Conservation (phyloP, 805 yeast genomes). For the Ogataea pignaliae region DNA sequence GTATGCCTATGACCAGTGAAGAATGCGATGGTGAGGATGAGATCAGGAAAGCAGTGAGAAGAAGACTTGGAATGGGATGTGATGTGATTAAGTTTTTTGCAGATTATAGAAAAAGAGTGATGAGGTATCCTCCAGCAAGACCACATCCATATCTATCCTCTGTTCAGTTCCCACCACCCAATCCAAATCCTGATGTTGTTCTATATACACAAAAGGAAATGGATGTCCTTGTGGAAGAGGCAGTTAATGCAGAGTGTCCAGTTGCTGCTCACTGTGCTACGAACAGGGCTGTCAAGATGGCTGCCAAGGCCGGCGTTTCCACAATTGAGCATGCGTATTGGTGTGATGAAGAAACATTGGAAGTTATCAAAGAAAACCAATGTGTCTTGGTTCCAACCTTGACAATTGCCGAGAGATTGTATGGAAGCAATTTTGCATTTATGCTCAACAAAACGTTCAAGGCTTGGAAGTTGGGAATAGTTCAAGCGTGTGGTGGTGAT, state of each 20-base stretch:
- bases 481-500: conserved; percentile 27
- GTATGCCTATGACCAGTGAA: conserved; percentile 19
- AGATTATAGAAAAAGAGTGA: conserved; percentile 24
- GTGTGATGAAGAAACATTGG: conserved; percentile 20
- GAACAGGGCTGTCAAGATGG: conserved; percentile 23
- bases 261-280: conserved; percentile 29
- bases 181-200: conserved; percentile 26
- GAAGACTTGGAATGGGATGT: conserved; percentile 25
- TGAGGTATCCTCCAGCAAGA: conserved; percentile 25
- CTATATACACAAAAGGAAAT: conserved; percentile 25
- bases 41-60: conserved; percentile 24
- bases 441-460: conserved; percentile 17
- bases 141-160: conserved; percentile 27
- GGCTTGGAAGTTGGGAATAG: conserved; percentile 23
- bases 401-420: conserved; percentile 21
- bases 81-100: conserved; percentile 27
- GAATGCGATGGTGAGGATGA: conserved; percentile 26
- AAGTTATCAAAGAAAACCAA: conserved; percentile 14
- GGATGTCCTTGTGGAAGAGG: conserved; percentile 24
- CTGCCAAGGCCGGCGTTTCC: conserved; percentile 23
- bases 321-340: conserved; percentile 26
- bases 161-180: conserved; percentile 22
- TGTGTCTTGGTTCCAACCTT: conserved; percentile 26
- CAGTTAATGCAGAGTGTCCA: conserved; percentile 21
- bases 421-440: conserved; percentile 14